phyloP scores from a whole-genome alignment of 2,329 filamentous ascomycete genomes.

The Drechmeria coniospora region DNA sequence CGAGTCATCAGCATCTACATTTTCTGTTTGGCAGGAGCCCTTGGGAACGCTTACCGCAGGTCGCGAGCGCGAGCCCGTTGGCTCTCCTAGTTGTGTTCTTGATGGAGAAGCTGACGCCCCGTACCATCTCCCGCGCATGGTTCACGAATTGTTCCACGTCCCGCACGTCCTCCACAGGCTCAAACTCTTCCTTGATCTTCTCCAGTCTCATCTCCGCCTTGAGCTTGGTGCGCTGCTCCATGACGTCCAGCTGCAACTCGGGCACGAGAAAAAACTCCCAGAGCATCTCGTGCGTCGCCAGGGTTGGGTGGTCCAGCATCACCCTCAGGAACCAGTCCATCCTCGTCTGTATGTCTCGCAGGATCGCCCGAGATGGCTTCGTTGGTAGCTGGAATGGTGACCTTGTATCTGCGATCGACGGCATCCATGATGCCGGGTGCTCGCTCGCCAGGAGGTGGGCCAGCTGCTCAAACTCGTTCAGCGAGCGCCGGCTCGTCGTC shows the following conservation, averaged over 20 bases:
- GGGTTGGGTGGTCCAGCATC: slow-evolving; percentile 76
- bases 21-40: background rate
- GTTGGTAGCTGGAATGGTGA: slow-evolving; percentile 89
- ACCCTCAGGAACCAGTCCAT: slow-evolving; percentile 82
- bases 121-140: slow-evolving; percentile 79
- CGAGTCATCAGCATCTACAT: background rate
- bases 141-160: slow-evolving; percentile 90
- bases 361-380: slow-evolving; percentile 70
- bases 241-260: slow-evolving; percentile 78
- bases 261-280: slow-evolving; percentile 99
- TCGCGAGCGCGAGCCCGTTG: slow-evolving; percentile 53
- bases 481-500: slow-evolving; percentile 78
- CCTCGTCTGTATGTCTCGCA: slow-evolving; percentile 75
- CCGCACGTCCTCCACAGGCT: slow-evolving; percentile 65
- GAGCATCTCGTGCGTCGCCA: slow-evolving; percentile 87
- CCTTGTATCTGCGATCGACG: slow-evolving; percentile 58
- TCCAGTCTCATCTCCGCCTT: slow-evolving; percentile 76
- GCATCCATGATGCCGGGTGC: slow-evolving; percentile 91
- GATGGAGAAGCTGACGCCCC: slow-evolving; percentile 68
- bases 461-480: slow-evolving; percentile 83
- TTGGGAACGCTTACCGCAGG: slow-evolving; percentile 31
- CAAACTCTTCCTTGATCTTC: slow-evolving; percentile 75
- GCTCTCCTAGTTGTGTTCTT: slow-evolving; percentile 68
- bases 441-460: slow-evolving; percentile 71
- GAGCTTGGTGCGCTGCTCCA: slow-evolving; percentile 71